Conservation (phyloP, 1,284 basidiomycete genomes). For the Marasmius oreades region DNA sequence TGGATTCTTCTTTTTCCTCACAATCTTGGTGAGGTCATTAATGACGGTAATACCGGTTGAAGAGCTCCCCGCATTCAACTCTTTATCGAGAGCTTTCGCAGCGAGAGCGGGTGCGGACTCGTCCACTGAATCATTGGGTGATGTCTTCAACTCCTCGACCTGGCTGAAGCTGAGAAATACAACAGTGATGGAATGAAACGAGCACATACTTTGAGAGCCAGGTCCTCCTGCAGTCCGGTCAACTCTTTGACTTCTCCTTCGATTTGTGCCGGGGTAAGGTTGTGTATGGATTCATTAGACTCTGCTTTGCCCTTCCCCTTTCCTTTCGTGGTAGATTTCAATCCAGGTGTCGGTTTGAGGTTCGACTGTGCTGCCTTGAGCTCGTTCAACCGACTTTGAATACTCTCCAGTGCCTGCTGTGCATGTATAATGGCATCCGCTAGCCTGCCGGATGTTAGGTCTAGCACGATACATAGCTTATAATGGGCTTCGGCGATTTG, state of each 20-base stretch:
- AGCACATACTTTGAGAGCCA: slow-evolving; percentile 69
- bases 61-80: slow-evolving; percentile 45
- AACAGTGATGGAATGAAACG: not conserved
- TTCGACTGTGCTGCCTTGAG: slow-evolving; percentile 35
- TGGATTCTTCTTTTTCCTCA: slow-evolving; percentile 75
- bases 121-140: slow-evolving; percentile 55
- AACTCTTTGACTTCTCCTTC: slow-evolving; percentile 78
- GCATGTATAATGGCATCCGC: slow-evolving; percentile 79
- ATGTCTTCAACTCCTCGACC: slow-evolving; percentile 85
- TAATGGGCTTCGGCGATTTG: slow-evolving; percentile 89
- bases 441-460: slow-evolving; percentile 77
- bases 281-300: slow-evolving; percentile 51
- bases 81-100: slow-evolving; percentile 67
- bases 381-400: slow-evolving; percentile 65
- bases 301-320: slow-evolving; percentile 59
- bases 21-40: slow-evolving; percentile 79
- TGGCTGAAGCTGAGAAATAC: slow-evolving; percentile 25
- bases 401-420: slow-evolving; percentile 72
- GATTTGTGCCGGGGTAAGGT: slow-evolving; percentile 64
- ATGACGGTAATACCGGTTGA: slow-evolving; percentile 38
- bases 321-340: slow-evolving; percentile 49
- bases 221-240: slow-evolving; percentile 69
- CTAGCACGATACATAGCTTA: slow-evolving; percentile 85
- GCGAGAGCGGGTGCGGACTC: slow-evolving; percentile 60
- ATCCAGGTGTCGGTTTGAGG: slow-evolving; percentile 19